These are phyloP conservation scores for Drosera capensis DNA, from an alignment of 148 eudicot genomes.

Conservation along the genomic window DNA sequence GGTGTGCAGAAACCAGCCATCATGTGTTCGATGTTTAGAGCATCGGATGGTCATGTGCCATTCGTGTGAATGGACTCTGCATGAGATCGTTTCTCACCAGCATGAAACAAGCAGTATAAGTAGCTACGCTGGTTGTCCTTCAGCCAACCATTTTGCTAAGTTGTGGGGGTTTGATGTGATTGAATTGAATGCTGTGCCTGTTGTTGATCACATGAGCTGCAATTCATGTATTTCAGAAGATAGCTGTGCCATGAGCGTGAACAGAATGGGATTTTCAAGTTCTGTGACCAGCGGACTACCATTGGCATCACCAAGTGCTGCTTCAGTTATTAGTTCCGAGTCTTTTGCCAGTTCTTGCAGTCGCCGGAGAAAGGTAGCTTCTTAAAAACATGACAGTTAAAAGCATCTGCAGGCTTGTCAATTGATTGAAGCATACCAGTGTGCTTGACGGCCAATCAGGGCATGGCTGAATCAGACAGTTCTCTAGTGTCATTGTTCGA, in stretches of 20 bases:
- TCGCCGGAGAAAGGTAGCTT: slow-evolving; percentile 20
- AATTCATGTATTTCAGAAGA: slow-evolving; percentile 11
- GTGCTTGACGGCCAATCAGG: no score
- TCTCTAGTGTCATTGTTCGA: no score
- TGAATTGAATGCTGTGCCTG: slow-evolving; percentile 8
- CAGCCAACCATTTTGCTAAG: slow-evolving; percentile 44
- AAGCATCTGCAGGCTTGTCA: no score
- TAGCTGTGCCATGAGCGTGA: neutral
- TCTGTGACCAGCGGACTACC: slow-evolving; percentile 1
- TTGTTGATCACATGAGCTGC: slow-evolving; percentile 5
- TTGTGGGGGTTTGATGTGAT: slow-evolving; percentile 42
- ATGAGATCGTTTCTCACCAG: slow-evolving; percentile 16
- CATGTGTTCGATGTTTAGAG: slow-evolving; percentile 31
- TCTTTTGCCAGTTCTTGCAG: slow-evolving; percentile 10
- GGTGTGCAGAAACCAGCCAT: slow-evolving; percentile 31
- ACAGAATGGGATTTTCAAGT: slow-evolving; percentile 4
- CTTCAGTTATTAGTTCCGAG: slow-evolving; percentile 6
- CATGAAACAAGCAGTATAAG: slow-evolving; percentile 32
- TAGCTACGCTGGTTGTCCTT: slow-evolving; percentile 52
- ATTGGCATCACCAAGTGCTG: slow-evolving; percentile 3
- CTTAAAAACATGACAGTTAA: neutral
- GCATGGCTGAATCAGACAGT: no score
- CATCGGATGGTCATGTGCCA: slow-evolving; percentile 47
- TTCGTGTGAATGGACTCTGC: slow-evolving; percentile 31
- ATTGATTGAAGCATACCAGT: no score